Evolutionary conservation across 257 asterid genomes (phyloP).

Genomic region (Penstemon davidsonii): DNA sequence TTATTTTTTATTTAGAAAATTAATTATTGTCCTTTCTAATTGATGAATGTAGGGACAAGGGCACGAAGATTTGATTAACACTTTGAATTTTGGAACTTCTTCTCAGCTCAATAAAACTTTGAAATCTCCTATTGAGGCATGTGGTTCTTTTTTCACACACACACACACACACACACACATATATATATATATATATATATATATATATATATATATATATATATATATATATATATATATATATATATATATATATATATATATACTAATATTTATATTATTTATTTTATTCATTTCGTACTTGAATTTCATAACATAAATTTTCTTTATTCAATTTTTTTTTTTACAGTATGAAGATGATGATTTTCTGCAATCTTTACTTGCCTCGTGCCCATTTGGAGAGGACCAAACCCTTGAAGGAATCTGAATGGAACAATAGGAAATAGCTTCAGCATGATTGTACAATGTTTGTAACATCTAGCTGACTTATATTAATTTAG

Average conservation of each 20-base stretch:
- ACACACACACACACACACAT: too few species aligned
- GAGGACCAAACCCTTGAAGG: slow-evolving; percentile 27
- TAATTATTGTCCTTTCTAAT: not conserved
- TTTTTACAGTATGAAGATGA: slow-evolving; percentile 37
- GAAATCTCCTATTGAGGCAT: slow-evolving; percentile 31
- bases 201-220: not conserved
- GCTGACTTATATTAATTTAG: not conserved
- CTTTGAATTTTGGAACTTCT: slow-evolving; percentile 19
- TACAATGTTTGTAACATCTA: not conserved
- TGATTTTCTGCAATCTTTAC: slow-evolving; percentile 43
- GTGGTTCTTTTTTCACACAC: not conserved
- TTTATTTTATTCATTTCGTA: not conserved
- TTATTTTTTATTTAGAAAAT: not conserved
- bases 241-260: too few species aligned
- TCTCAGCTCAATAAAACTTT: slow-evolving; percentile 20
- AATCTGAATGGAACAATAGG: slow-evolving; percentile 1
- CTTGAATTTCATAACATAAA: too few species aligned
- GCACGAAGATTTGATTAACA: not conserved
- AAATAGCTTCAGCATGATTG: not conserved
- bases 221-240: too few species aligned
- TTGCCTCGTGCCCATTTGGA: slow-evolving; percentile 32
- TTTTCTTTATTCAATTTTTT: not conserved
- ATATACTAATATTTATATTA: not conserved
- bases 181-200: too few species aligned
- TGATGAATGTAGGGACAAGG: slow-evolving; percentile 13